phyloP scores from a whole-genome alignment of 176 grass and related monocot species.

The Olyra latifolia region DNA sequence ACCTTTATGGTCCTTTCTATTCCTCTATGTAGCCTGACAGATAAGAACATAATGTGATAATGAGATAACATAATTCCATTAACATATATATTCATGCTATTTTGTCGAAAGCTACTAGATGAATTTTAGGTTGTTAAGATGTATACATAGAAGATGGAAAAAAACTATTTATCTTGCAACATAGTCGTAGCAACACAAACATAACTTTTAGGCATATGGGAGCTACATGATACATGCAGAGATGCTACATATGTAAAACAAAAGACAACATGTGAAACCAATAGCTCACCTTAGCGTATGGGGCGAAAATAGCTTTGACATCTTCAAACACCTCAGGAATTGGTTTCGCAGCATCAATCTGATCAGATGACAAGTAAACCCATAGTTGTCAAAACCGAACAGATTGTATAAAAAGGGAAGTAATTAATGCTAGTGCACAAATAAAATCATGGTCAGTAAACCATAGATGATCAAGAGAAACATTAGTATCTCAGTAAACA shows the following conservation, averaged over 20 bases:
- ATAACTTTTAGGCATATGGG: not conserved
- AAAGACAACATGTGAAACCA: not conserved
- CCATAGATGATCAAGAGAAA: conserved; percentile 17
- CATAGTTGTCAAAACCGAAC: conserved; percentile 16
- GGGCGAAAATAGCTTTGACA: conserved; percentile 72
- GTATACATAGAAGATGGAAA: not conserved
- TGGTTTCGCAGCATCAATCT: conserved; percentile 84
- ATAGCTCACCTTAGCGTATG: conserved; percentile 61
- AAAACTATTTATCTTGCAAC: not conserved
- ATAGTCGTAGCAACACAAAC: conserved; percentile 15
- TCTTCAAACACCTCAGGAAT: conserved; percentile 86
- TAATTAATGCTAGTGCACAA: not conserved
- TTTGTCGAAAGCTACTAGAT: not conserved
- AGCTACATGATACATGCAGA: not conserved
- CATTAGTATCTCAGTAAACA: not conserved
- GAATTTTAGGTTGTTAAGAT: not conserved
- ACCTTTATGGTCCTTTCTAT: conserved; percentile 19
- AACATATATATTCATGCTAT: not conserved
- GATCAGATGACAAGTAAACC: conserved; percentile 14
- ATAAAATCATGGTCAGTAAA: not conserved
- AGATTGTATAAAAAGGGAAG: conserved; percentile 6
- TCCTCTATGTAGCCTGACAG: conserved; percentile 44
- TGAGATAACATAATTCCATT: not conserved
- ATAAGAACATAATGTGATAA: conserved; percentile 19
- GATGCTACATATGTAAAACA: conserved; percentile 6